Evolutionary conservation across 345 rosid genomes (phyloP), one percentile per base, ranked within the genome.

Genomic region (Gossypium sturtianum): DNA sequence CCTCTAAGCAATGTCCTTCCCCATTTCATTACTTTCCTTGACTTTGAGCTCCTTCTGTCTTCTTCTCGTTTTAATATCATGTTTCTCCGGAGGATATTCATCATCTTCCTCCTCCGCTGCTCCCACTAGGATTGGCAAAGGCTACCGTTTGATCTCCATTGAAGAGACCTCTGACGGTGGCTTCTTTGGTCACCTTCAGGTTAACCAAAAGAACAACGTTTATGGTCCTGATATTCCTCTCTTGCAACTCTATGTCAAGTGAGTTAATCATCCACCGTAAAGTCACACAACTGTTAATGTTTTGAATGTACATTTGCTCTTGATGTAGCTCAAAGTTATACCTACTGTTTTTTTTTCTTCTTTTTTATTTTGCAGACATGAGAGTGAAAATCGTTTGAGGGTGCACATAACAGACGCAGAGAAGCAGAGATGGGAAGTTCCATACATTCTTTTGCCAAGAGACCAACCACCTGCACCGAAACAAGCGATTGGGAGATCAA

Each of bases 371-470:
- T 75, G 27, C 66, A 95, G 98, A 82, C 98, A 93, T 72, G 99
- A 96, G 69, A 86, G 89, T 10, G 83, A 85, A 12, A 82, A 78
- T 52, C 97, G 99, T 27, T 82, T 96, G 58, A 87, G 97, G 65
- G 97, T 96, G 9, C 87, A 84, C 83, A 91, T 91, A 69, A 93
- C 99, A 2, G 99, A 96, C 79, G 97, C 98, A 2, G 78, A 77
- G 82, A 86, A 91, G 74, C 89, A 83, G 83, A 77, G 99, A 77
- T 96, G 99, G 99, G 98, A 91, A 80, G 95, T 96, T 1, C 99
- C 98, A 2, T 96, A 91, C 89, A 81, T 84, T 70, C 90, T 96
- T 57, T 81, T 96, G 51, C 98, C 98, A 0, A 80, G 99, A 69
- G 92, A 91, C 63, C 83, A 83, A 34, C 90, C 97, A 1, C 94